Evolutionary conservation across 139 green algal species (phyloP).

Genomic region (Auxenochlorella pyrenoidosa): DNA sequence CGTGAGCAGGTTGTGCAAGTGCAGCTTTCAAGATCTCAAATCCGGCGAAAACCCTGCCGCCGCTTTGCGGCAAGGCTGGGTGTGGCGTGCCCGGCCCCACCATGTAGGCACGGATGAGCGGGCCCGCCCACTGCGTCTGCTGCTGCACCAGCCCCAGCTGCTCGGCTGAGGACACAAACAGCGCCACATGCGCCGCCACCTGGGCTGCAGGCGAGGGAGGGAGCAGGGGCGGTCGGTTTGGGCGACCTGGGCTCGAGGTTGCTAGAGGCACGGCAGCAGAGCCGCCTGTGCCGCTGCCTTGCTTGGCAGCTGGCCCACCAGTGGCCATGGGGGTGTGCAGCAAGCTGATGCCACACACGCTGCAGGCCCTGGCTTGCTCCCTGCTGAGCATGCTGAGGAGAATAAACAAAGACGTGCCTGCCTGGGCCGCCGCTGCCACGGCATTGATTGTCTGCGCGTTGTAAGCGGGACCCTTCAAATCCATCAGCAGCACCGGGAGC

Average conservation of each 20-base stretch:
- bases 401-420: too few relatives aligned
- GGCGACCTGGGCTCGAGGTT: too few relatives aligned
- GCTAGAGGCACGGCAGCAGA: too few relatives aligned
- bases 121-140: conserved; percentile 24
- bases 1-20: too few relatives aligned
- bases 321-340: too few relatives aligned
- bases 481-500: conserved; percentile 43
- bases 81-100: too few relatives aligned
- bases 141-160: conserved; percentile 32
- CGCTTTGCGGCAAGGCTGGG: not conserved
- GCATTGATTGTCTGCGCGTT: not conserved
- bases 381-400: not conserved
- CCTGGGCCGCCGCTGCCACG: not conserved
- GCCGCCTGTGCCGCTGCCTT: too few relatives aligned
- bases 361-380: not conserved
- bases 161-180: conserved; percentile 18
- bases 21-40: too few relatives aligned
- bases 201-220: not conserved
- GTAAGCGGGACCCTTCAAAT: conserved; percentile 45
- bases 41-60: too few relatives aligned
- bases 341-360: not conserved
- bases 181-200: conserved; percentile 32
- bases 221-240: not conserved
- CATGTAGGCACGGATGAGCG: conserved; percentile 33
- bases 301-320: too few relatives aligned